A percentile compares a stretch with the other conserved stretches of the same genome.
Conservation (phyloP, 1,139 yeast species). For the Suhomyces kunorum region DNA sequence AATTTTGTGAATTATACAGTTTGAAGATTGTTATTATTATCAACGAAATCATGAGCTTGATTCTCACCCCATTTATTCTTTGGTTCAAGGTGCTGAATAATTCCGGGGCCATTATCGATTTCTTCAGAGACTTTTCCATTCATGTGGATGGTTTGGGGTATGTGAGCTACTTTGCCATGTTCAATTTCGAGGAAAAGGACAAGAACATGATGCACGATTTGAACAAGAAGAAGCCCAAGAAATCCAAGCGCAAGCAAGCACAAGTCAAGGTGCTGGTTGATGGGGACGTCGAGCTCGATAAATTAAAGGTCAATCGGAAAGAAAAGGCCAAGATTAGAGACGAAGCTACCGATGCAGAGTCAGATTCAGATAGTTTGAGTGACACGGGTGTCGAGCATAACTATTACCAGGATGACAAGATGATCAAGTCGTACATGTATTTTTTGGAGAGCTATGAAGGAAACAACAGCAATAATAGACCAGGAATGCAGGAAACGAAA, state of each 20-base stretch:
- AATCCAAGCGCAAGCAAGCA: slow-evolving; percentile 2
- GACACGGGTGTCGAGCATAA: slow-evolving; percentile 33
- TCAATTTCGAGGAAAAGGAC: slow-evolving; percentile 67
- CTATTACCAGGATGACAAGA: slow-evolving; percentile 71
- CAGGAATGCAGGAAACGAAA: not conserved
- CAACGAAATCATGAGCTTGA: slow-evolving; percentile 76
- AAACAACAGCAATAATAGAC: slow-evolving; percentile 9
- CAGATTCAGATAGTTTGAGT: slow-evolving; percentile 35
- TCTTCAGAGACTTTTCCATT: slow-evolving; percentile 83
- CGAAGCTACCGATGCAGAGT: slow-evolving; percentile 19
- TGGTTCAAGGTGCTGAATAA: slow-evolving; percentile 79
- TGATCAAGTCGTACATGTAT: slow-evolving; percentile 87
- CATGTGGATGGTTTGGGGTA: slow-evolving; percentile 95
- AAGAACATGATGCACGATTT: slow-evolving; percentile 49
- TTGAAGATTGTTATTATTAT: slow-evolving; percentile 70
- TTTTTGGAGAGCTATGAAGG: slow-evolving; percentile 79
- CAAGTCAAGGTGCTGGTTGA: slow-evolving; percentile 8
- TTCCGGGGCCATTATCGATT: slow-evolving; percentile 78
- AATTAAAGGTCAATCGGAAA: slow-evolving; percentile 12
- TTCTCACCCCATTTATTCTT: slow-evolving; percentile 82
- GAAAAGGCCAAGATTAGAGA: slow-evolving; percentile 18
- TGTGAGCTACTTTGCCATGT: slow-evolving; percentile 92
- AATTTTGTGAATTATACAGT: slow-evolving; percentile 78
- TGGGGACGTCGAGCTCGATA: slow-evolving; percentile 19
- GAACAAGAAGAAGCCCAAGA: slow-evolving; percentile 29